phyloP scores from a whole-genome alignment of 306 rosid genomes.

The Ceratonia siliqua region DNA sequence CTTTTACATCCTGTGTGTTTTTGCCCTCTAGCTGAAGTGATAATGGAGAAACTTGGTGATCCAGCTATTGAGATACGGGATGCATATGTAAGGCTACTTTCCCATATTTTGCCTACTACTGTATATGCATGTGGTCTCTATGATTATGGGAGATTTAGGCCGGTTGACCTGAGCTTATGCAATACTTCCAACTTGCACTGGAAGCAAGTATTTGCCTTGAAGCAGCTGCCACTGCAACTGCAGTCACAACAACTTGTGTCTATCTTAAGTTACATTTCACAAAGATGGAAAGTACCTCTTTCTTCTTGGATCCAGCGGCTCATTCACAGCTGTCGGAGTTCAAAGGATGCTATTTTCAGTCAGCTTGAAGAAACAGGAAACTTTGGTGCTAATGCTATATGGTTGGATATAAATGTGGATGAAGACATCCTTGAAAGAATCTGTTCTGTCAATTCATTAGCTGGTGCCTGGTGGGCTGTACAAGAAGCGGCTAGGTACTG shows the following conservation, averaged over 20 bases:
- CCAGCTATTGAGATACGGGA: slow-evolving; percentile 68
- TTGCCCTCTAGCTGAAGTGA: slow-evolving; percentile 71
- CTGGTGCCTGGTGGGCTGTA: slow-evolving; percentile 97
- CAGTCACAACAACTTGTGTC: slow-evolving; percentile 89
- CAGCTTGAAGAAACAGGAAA: slow-evolving; percentile 75
- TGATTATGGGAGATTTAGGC: slow-evolving; percentile 59
- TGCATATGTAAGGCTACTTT: slow-evolving; percentile 63
- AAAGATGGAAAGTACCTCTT: slow-evolving; percentile 95
- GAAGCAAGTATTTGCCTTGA: slow-evolving; percentile 87
- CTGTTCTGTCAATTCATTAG: slow-evolving; percentile 78
- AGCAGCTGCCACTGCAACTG: slow-evolving; percentile 80
- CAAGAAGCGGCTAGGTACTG: slow-evolving; percentile 95
- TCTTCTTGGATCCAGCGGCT: slow-evolving; percentile 95
- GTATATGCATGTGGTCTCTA: slow-evolving; percentile 76
- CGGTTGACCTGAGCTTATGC: slow-evolving; percentile 47
- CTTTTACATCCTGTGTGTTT: slow-evolving; percentile 74
- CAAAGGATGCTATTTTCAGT: slow-evolving; percentile 55
- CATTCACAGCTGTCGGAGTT: slow-evolving; percentile 71
- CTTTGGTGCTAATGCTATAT: slow-evolving; percentile 50
- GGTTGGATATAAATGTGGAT: slow-evolving; percentile 79
- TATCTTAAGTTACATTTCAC: slow-evolving; percentile 87
- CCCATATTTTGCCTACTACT: slow-evolving; percentile 74
- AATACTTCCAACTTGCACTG: slow-evolving; percentile 72
- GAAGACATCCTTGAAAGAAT: slow-evolving; percentile 68
- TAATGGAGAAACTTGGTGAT: slow-evolving; percentile 90